A percentile compares a stretch with the other conserved stretches of the same genome.
phyloP scores from a whole-genome alignment of 225 moss, liverwort and hornwort genomes.

The Asterella californica region DNA sequence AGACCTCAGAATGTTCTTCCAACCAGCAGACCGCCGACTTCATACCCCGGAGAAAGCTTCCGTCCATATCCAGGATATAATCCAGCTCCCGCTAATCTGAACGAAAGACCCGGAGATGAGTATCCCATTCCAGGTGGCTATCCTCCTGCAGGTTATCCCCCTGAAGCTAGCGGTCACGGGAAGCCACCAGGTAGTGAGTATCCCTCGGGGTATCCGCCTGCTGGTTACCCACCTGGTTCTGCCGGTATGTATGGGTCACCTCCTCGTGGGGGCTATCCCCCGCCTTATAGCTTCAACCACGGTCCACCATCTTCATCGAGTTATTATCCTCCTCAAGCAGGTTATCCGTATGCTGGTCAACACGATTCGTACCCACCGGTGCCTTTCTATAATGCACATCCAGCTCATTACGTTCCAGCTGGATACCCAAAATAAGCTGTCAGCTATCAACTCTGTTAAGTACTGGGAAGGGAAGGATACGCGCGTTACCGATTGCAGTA shows the following conservation, averaged over 20 bases:
- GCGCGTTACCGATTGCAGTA: too few species aligned
- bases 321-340: not conserved
- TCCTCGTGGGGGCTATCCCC: not conserved
- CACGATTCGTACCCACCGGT: slow-evolving; percentile 8
- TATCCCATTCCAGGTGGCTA: slow-evolving; percentile 17
- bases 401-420: slow-evolving; percentile 12
- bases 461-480: not conserved
- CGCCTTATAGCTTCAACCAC: not conserved
- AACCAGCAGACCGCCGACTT: slow-evolving; percentile 7
- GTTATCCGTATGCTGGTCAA: slow-evolving; percentile 6
- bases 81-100: not conserved
- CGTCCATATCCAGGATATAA: slow-evolving; percentile 1
- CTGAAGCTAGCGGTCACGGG: not conserved
- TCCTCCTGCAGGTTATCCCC: slow-evolving; percentile 24
- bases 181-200: slow-evolving; percentile 4
- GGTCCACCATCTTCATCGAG: not conserved
- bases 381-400: not conserved
- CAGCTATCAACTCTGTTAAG: too few species aligned
- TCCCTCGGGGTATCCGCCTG: slow-evolving; percentile 10
- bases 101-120: not conserved
- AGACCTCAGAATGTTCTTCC: slow-evolving; percentile 13
- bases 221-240: slow-evolving; percentile 9
- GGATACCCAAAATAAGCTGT: slow-evolving; percentile 8
- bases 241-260: not conserved
- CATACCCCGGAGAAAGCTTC: slow-evolving; percentile 11